phyloP scores from a whole-genome alignment of 176 grass and related monocot species.

The Carex pumila region DNA sequence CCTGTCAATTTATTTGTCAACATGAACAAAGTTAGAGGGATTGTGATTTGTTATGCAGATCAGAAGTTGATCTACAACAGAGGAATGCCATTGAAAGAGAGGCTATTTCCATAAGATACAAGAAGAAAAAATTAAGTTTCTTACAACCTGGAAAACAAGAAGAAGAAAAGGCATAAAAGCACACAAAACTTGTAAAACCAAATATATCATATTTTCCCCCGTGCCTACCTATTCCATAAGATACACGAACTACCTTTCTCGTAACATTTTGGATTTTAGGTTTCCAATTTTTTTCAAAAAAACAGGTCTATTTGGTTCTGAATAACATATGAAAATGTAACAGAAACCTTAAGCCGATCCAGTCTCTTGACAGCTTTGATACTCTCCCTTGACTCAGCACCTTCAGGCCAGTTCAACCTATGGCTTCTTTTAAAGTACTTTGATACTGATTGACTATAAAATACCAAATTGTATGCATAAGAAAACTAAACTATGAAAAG shows the following conservation, averaged over 20 bases:
- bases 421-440: constrained; percentile 82
- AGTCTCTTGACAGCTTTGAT: constrained; percentile 79
- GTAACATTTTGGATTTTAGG: not conserved
- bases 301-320: not conserved
- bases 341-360: constrained; percentile 57
- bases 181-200: not conserved
- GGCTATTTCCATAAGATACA: not conserved
- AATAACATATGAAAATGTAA: constrained; percentile 7
- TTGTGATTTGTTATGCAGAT: not conserved
- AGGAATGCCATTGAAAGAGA: not conserved
- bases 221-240: not conserved
- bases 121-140: not conserved
- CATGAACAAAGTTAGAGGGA: not conserved
- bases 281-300: not conserved
- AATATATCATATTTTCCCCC: no score
- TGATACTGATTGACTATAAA: constrained; percentile 62
- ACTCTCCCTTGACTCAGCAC: constrained; percentile 83
- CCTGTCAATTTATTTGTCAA: constrained; percentile 35
- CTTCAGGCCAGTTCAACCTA: constrained; percentile 91
- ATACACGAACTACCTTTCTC: constrained; percentile 6
- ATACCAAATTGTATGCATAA: constrained; percentile 10
- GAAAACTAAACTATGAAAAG: constrained; percentile 6
- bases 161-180: not conserved
- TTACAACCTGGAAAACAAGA: not conserved
- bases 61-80: not conserved